These are phyloP conservation scores for Dictyostelium intermedium DNA, from an alignment of 78 protist species.

Conservation along the genomic window DNA sequence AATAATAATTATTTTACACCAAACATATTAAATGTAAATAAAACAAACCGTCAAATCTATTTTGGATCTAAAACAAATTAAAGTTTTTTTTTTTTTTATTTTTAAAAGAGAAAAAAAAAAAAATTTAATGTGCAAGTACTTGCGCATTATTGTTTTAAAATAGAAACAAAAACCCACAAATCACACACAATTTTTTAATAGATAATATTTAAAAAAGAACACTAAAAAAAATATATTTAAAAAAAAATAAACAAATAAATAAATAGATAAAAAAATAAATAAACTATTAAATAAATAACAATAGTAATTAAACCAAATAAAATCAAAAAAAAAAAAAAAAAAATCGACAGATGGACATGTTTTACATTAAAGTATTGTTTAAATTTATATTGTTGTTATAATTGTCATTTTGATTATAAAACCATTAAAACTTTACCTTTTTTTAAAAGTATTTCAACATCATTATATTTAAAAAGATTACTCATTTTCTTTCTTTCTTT, in stretches of 20 bases:
- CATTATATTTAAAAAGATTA: neutral
- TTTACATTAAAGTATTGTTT: neutral
- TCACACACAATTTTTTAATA: neutral
- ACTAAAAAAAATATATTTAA: too few relatives aligned
- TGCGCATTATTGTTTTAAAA: neutral
- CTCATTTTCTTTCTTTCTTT: neutral
- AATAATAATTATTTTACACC: neutral
- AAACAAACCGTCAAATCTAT: neutral
- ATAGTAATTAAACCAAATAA: too few relatives aligned
- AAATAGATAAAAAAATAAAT: too few relatives aligned
- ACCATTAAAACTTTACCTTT: neutral
- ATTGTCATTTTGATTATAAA: too few relatives aligned
- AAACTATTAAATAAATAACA: too few relatives aligned
- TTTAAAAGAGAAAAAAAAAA: too few relatives aligned
- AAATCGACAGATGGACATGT: neutral
- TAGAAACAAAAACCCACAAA: neutral
- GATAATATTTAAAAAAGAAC: neutral
- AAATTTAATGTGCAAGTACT: neutral
- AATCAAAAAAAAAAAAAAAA: too few relatives aligned
- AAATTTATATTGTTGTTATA: neutral
- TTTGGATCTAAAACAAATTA: neutral
- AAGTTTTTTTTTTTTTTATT: too few relatives aligned
- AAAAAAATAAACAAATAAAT: too few relatives aligned
- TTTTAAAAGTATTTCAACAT: neutral
- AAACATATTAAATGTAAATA: neutral